These are phyloP conservation scores for Lathyrus aphaca DNA, from an alignment of 306 rosid species.

Conservation along the genomic window DNA sequence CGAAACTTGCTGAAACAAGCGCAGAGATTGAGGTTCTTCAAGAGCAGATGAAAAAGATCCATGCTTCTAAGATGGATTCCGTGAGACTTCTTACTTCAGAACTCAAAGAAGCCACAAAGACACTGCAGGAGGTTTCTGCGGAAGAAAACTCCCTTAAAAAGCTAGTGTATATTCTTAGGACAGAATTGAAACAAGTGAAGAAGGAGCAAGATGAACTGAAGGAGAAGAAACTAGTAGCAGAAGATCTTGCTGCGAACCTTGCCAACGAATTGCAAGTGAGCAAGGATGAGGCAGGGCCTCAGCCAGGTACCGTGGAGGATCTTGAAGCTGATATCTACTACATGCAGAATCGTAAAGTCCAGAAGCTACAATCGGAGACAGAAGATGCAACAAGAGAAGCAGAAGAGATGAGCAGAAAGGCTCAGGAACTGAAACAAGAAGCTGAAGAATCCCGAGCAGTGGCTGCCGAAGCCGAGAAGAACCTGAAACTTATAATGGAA, in stretches of 20 bases:
- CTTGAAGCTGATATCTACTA: conserved; percentile 26
- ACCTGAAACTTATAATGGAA: conserved; percentile 45
- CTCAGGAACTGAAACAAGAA: conserved; percentile 50
- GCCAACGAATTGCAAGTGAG: conserved; percentile 34
- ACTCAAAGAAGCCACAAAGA: conserved; percentile 68
- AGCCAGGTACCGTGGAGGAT: conserved; percentile 27
- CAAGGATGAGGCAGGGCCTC: conserved; percentile 34
- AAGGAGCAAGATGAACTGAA: conserved; percentile 44
- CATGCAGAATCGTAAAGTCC: conserved; percentile 41
- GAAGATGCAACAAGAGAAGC: conserved; percentile 57
- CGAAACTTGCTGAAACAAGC: conserved; percentile 53
- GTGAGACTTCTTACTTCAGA: conserved; percentile 54
- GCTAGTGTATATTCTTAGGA: conserved; percentile 50
- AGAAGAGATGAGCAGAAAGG: conserved; percentile 53
- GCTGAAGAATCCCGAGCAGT: conserved; percentile 46
- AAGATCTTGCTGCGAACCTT: conserved; percentile 44
- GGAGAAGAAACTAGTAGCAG: conserved; percentile 46
- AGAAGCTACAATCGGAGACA: conserved; percentile 49
- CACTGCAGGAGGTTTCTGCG: conserved; percentile 56
- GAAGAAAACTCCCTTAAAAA: conserved; percentile 65
- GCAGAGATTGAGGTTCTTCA: conserved; percentile 63
- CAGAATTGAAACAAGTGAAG: conserved; percentile 61
- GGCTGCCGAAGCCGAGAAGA: conserved; percentile 55
- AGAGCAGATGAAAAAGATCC: conserved; percentile 64
- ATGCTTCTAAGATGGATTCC: conserved; percentile 67